Evolutionary conservation across 129 eudicot species (phyloP).

Genomic region (Lonicera japonica): DNA sequence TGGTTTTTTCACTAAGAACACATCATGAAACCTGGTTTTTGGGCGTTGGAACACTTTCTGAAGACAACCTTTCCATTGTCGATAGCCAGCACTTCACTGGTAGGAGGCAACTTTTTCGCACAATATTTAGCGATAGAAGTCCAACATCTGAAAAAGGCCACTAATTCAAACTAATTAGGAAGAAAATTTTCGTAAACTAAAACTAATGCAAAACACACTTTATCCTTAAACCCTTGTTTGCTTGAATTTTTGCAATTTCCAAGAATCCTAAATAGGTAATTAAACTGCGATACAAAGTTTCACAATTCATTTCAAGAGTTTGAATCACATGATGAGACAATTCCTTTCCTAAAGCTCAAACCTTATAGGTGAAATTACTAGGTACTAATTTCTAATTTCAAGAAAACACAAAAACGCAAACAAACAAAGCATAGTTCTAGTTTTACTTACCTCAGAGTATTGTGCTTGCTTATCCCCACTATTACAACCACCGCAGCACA

Average conservation of each 20-base stretch:
- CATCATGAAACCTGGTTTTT: slow-evolving; percentile 30
- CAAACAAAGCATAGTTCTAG: no score
- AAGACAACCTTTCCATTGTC: slow-evolving; percentile 79
- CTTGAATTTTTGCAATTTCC: no score
- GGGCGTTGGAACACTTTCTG: slow-evolving; percentile 48
- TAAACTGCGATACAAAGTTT: no score
- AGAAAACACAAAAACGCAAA: neutral
- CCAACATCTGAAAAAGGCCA: slow-evolving; percentile 44
- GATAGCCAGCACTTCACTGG: slow-evolving; percentile 74
- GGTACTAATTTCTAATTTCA: neutral
- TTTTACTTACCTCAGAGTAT: slow-evolving; percentile 48
- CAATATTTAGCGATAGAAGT: slow-evolving; percentile 77
- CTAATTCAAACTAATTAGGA: neutral
- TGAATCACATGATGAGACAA: neutral
- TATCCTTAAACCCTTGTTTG: no score
- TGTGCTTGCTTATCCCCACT: slow-evolving; percentile 62
- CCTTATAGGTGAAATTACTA: neutral
- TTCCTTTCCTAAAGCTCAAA: no score
- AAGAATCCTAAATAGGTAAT: no score
- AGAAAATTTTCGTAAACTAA: neutral
- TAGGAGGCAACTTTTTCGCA: slow-evolving; percentile 60
- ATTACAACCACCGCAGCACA: slow-evolving; percentile 58
- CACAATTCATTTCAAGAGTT: neutral
- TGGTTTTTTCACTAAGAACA: neutral
- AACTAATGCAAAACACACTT: neutral